Evolutionary conservation across 805 yeast species (phyloP), one percentile per base, ranked within the genome.

Genomic region (Suhomyces sp.): DNA sequence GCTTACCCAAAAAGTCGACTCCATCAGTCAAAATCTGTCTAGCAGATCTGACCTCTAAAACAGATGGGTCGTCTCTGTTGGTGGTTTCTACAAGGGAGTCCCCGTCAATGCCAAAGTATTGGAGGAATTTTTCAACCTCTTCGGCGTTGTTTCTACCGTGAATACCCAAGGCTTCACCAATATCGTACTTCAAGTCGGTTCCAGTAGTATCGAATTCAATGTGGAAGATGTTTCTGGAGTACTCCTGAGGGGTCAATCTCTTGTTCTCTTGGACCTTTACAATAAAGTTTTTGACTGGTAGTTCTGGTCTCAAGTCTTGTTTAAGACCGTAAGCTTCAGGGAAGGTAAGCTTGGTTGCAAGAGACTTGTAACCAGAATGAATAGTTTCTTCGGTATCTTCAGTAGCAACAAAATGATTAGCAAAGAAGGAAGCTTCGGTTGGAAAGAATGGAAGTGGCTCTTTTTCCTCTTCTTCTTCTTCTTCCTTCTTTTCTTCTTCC

Each of bases 111-210:
- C 89, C 91, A 65, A 91, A 93, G 64, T 75, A 78, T 19, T 75
- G 61, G 60, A 93, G 78, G 71, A 93, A 93, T 57, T 79, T 78
- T 44, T 76, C 80, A 49, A 92, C 97, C 37, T 75, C 79, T 15
- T 73, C 79, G 40, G 77, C 67, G 60, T 83, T 80, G 75, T 93
- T 93, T 65, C 93, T 85, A 46, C 96, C 97, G 63, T 93, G 97
- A 54, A 93, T 82, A 64, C 98, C 98, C 54, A 93, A 81, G 19
- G 98, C 97, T 77, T 93, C 98, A 67, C 98, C 98, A 65, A 93
- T 90, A 57, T 86, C 94, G 67, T 93, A 93, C 47, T 83, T 89
- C 65, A 93, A 77, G 22, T 96, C 97, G 35, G 97, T 91, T 49
- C 96, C 96, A 44, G 91, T 72, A 65, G 86, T 82, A 67, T 93